Evolutionary conservation across 2,329 filamentous ascomycete genomes (phyloP).

Genomic region (Trichoderma simmonsii): DNA sequence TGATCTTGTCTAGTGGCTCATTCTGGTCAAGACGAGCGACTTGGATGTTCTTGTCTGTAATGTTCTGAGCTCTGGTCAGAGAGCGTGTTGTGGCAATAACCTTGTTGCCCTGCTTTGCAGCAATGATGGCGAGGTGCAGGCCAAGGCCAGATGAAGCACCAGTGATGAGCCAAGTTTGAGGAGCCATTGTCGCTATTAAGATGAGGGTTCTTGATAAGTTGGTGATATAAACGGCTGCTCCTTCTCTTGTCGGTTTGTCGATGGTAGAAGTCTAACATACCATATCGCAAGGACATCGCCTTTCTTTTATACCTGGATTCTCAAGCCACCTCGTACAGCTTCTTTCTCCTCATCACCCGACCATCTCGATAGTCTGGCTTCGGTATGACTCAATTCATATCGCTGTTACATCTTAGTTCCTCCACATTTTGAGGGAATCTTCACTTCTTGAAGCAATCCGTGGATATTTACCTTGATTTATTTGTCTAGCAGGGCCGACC

Average conservation of each 20-base stretch:
- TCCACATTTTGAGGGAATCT: neutral
- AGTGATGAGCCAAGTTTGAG: slow-evolving; percentile 15
- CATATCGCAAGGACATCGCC: neutral
- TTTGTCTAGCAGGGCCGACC: neutral
- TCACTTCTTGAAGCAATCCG: neutral
- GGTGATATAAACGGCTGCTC: no score
- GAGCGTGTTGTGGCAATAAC: slow-evolving; percentile 12
- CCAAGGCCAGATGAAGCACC: slow-evolving; percentile 14
- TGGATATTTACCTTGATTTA: neutral
- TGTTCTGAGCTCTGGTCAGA: neutral
- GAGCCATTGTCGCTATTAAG: neutral
- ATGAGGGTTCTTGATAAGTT: neutral
- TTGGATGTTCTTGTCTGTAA: neutral
- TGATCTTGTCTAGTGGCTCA: slow-evolving; percentile 8
- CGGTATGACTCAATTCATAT: neutral
- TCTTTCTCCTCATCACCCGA: neutral
- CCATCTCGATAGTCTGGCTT: neutral
- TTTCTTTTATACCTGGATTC: neutral
- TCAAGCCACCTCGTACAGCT: neutral
- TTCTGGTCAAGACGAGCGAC: slow-evolving; percentile 13
- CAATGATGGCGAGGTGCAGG: neutral
- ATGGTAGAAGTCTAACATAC: neutral
- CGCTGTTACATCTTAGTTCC: neutral
- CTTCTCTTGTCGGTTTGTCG: neutral
- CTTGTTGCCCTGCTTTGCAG: slow-evolving; percentile 12